Percentiles rank a stretch among this genome's conserved stretches.
Evolutionary conservation across 495 filamentous ascomycete species (phyloP).

Genomic region (Penicillium paxilli): DNA sequence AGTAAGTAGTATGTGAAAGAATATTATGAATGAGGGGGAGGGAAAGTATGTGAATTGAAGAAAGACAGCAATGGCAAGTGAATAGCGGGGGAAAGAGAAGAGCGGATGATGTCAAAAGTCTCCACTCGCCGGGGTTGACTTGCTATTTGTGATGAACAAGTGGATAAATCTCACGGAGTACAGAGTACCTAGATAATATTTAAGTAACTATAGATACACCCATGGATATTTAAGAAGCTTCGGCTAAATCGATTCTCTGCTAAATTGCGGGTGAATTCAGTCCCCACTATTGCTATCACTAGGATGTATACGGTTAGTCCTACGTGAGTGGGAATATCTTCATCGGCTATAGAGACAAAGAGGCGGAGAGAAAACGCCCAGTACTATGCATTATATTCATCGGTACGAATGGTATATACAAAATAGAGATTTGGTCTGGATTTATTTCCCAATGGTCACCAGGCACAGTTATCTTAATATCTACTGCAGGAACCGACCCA

Average conservation of each 20-base stretch:
- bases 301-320: too few relatives aligned
- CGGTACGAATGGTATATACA: slow-evolving; percentile 8
- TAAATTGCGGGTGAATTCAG: neutral
- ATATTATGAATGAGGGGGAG: neutral
- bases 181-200: too few relatives aligned
- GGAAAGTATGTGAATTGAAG: slow-evolving; percentile 1
- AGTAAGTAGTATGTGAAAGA: too few relatives aligned
- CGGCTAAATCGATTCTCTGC: neutral
- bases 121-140: neutral
- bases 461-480: neutral
- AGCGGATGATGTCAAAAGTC: slow-evolving; percentile 20
- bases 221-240: too few relatives aligned
- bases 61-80: neutral
- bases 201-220: too few relatives aligned
- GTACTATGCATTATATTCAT: slow-evolving; percentile 19
- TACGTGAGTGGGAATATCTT: too few relatives aligned
- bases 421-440: too few relatives aligned
- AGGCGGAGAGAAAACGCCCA: slow-evolving; percentile 7
- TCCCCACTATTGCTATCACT: neutral
- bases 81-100: slow-evolving; percentile 6
- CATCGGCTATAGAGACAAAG: neutral
- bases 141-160: neutral
- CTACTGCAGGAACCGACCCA: slow-evolving; percentile 70
- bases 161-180: too few relatives aligned
- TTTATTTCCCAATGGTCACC: too few relatives aligned